Base-by-base conservation (phyloP, 2,329 filamentous ascomycete species). In the Sporothrix protearum region DNA sequence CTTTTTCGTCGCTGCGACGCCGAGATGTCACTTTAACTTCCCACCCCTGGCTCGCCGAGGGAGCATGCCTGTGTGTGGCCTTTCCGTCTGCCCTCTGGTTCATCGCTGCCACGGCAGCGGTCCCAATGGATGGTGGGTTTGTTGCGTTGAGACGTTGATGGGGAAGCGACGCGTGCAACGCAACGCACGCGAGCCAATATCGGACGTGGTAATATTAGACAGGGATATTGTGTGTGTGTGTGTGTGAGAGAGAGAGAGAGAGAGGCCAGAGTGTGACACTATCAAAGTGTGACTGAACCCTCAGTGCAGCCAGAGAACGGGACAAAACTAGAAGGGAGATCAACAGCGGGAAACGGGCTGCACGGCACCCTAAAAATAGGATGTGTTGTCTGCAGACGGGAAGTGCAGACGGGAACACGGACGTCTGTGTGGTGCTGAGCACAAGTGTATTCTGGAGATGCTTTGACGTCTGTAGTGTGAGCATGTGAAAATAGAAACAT, bases 141-240 rank as follows among this genome's bases (percentile, higher is more conserved):
- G 42, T 14, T 16, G 42, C 1, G 39, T 4, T 14, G 45, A 49
- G 45, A 51, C 49, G 49, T 25, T 51, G 49, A 14, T 47, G 5
- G 42, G 42, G 42, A 47, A 47, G 42, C 42, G 14, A 47, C 42
- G 42, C 42, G 10, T 63, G 59, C 36, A 42, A 63, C 59, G 33
- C 36, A 39, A 42, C 59, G 59, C 59, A 63, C 33, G 57, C 63
- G 42, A 67, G 63, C 39, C 42, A 67, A 47, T 67, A 67, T 67
- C 51, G 42, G 28, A 30, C 14, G 45, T 49, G 25, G 28, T 30
- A 66, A 67, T 51, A 45, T 63, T 45, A 42, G 36, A 63, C 36
- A 63, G 59, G 36, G 59, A 16, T 25, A 0, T 28, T 45, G 42
- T 7, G 36, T 28, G 59, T 36, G 55, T 19, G 55, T 12, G n/a